Evolutionary conservation across 2,329 filamentous ascomycete species (phyloP), one percentile per base, ranked within the genome.

Genomic region (Aspergillus latus): DNA sequence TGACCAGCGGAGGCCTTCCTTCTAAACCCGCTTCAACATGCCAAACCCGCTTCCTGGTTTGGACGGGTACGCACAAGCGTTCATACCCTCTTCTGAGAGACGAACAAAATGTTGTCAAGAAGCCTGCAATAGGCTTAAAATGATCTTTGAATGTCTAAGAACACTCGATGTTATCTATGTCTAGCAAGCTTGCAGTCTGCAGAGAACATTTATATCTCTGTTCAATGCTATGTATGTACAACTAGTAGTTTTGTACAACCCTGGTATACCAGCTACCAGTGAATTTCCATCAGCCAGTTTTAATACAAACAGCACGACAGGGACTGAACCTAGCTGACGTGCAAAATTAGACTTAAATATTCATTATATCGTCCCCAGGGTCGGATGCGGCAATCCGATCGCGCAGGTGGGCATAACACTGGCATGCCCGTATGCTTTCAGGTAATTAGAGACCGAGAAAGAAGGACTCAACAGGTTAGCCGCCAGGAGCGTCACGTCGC

Each of bases 191-290:
- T 21, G 16, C 39, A 21, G n/a, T 42, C 16, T 21, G 2, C 21
- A 42, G 16, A 21, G 4, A 42, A 9, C 7, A 4, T 42, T 42
- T 21, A 8, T 42, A 16, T 42, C n/a, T 21, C 21, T 42, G 34
- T 10, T 4, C 15, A 37, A 26, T 29, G 43, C n/a, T 10, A 32
- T 32, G 4, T 34, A 32, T 36, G 34, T 54, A 51, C 21, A 34
- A 11, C 39, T 39, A 39, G 29, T 56, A 46, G 48, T 46, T 47
- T 21, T 21, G 21, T 36, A 32, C 15, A 47, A 29, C 37, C 54
- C 50, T 28, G 39, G 30, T 44, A 59, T 49, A 43, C 54, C 57
- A 52, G 57, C 57, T 59, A 52, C 40, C 43, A 45, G 53, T 44
- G 6, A 26, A 47, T 30, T 2, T 39, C 28, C 26, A 48, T 29